phyloP scores from a whole-genome alignment of 1,284 basidiomycete species.

The Rugosomyces carneus region DNA sequence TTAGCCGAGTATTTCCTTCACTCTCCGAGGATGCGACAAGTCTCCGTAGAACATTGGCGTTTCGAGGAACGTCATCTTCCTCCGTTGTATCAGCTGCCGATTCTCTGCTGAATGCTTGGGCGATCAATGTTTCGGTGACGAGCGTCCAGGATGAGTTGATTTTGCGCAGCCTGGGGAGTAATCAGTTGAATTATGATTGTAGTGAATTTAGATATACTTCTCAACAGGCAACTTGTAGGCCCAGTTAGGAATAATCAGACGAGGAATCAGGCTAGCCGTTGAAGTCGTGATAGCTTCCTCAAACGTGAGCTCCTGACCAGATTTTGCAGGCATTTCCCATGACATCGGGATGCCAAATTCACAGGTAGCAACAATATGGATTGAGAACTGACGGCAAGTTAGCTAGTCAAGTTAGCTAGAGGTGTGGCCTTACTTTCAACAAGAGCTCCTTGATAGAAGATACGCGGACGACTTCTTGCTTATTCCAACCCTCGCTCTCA shows the following conservation, averaged over 20 bases:
- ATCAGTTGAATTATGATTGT: neutral
- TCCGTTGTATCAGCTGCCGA: neutral
- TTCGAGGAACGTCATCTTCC: neutral
- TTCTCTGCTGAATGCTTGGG: too few relatives aligned
- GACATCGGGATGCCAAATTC: slow-evolving; percentile 23
- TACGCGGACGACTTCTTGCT: slow-evolving; percentile 11
- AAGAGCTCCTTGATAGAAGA: slow-evolving; percentile 18
- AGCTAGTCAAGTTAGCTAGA: neutral
- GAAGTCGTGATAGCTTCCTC: slow-evolving; percentile 16
- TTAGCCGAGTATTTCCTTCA: slow-evolving; percentile 16
- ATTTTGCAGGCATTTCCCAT: slow-evolving; percentile 17
- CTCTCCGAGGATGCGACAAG: slow-evolving; percentile 19
- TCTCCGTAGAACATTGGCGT: slow-evolving; percentile 17
- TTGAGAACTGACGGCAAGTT: slow-evolving; percentile 14
- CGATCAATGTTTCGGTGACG: too few relatives aligned
- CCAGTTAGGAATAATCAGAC: too few relatives aligned
- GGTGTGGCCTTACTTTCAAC: slow-evolving; percentile 17
- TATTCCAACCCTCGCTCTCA: slow-evolving; percentile 22
- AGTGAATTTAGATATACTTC: slow-evolving; percentile 9
- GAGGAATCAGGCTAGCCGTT: slow-evolving; percentile 14
- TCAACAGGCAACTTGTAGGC: slow-evolving; percentile 15
- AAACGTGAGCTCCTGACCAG: slow-evolving; percentile 10
- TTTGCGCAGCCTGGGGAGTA: too few relatives aligned
- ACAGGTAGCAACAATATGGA: slow-evolving; percentile 22
- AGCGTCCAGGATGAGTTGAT: too few relatives aligned